These are phyloP conservation scores for Casuarina glauca DNA, from an alignment of 306 rosid species.

Conservation along the genomic window DNA sequence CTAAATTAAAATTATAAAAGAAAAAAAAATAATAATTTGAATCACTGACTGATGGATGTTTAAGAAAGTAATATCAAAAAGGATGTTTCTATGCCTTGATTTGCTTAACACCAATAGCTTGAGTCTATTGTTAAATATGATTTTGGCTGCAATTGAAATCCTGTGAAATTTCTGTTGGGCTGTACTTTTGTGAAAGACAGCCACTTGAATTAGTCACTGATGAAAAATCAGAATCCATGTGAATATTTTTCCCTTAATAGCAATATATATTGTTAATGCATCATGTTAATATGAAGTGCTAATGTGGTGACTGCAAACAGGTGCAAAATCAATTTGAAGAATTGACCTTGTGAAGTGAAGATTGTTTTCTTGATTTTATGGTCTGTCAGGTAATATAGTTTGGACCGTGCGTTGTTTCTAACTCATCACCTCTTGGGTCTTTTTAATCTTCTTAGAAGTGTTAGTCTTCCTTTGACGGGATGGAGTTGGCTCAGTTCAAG, in stretches of 20 bases:
- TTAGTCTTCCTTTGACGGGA: not conserved
- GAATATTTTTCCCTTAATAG: not conserved
- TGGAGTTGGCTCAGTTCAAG: not conserved
- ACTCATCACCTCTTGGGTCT: not conserved
- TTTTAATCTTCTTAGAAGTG: not conserved
- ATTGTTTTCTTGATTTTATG: not conserved
- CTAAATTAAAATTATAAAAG: too few species aligned
- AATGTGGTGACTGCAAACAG: slow-evolving; percentile 29
- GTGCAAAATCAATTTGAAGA: slow-evolving; percentile 29
- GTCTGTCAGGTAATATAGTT: not conserved
- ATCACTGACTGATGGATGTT: too few species aligned
- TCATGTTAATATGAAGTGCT: slow-evolving; percentile 17
- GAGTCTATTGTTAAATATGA: not conserved
- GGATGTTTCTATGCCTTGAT: not conserved
- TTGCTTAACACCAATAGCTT: not conserved
- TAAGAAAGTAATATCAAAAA: not conserved
- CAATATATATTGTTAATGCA: not conserved
- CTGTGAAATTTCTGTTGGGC: too few species aligned
- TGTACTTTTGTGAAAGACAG: too few species aligned
- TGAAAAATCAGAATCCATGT: not conserved
- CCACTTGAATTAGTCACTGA: too few species aligned
- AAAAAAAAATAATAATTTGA: too few species aligned
- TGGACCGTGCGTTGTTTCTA: not conserved
- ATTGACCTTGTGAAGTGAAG: slow-evolving; percentile 21
- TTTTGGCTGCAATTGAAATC: not conserved